Conservation (phyloP, 2,329 filamentous ascomycete genomes). For the Rhytidhysteron rufulum region DNA sequence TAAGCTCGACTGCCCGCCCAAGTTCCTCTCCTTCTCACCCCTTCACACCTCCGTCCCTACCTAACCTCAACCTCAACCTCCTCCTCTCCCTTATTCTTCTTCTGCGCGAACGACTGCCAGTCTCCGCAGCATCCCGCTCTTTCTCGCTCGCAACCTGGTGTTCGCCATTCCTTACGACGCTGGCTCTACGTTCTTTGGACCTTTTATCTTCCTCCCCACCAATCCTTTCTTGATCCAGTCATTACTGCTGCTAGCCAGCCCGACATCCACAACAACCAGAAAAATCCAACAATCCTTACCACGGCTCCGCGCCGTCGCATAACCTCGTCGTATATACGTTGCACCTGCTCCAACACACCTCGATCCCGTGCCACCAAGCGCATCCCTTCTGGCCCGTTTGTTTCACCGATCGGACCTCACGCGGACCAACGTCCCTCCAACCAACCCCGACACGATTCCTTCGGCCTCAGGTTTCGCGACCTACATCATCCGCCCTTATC, state of each 20-base stretch:
- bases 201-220: conserved; percentile 16
- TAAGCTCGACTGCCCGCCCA: no score
- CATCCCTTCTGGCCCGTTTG: no score
- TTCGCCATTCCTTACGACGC: conserved; percentile 40
- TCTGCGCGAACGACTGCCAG: conserved; percentile 21
- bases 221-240: conserved; percentile 10
- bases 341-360: no score
- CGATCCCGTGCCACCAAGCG: no score
- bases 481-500: no score
- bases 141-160: conserved; percentile 14
- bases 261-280: conserved; percentile 12
- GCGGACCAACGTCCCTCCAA: no score
- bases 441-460: no score
- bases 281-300: conserved; percentile 1
- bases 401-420: no score
- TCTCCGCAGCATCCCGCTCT: conserved; percentile 6
- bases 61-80: conserved; percentile 11
- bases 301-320: no score
- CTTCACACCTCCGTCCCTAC: conserved; percentile 14
- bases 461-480: no score
- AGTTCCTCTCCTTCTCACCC: conserved; percentile 18
- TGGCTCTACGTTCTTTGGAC: conserved; percentile 32
- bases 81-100: no score
- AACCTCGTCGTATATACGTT: no score
- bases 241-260: conserved; percentile 28